phyloP scores from a whole-genome alignment of 768 basidiomycete species.

The Russula emetica region DNA sequence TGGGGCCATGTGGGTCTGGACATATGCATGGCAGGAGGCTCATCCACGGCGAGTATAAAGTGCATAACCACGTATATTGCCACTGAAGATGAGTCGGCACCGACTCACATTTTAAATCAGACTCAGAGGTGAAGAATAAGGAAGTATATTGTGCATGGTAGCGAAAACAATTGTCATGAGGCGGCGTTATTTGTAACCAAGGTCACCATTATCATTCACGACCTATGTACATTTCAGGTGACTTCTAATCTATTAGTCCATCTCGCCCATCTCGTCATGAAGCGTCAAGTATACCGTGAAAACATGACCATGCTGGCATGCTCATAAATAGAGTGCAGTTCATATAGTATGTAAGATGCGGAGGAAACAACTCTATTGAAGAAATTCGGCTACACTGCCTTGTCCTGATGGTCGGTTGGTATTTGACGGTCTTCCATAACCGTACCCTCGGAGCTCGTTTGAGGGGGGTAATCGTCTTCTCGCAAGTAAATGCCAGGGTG shows the following conservation, averaged over 20 bases:
- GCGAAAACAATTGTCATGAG: too few species aligned
- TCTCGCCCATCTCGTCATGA: too few species aligned
- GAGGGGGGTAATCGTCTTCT: not conserved
- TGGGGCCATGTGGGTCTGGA: too few species aligned
- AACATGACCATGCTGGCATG: not conserved
- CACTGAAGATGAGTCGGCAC: too few species aligned
- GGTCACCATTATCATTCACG: not conserved
- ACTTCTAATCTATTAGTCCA: not conserved
- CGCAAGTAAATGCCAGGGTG: constrained; percentile 18
- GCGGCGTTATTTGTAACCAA: too few species aligned
- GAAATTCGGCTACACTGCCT: not conserved
- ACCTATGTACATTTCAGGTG: not conserved
- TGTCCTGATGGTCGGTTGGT: not conserved
- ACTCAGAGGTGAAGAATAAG: too few species aligned
- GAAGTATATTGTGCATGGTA: too few species aligned
- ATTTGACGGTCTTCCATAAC: not conserved
- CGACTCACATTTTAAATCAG: too few species aligned
- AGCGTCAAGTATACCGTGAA: not conserved
- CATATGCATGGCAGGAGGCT: too few species aligned
- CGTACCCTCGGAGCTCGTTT: not conserved
- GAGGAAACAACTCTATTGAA: not conserved
- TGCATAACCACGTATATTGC: too few species aligned
- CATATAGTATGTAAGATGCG: not conserved
- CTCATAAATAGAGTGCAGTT: not conserved
- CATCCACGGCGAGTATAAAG: too few species aligned